Evolutionary conservation across 2,329 filamentous ascomycete species (phyloP), one percentile per base, ranked within the genome.

Genomic region (Elsinoe australis): DNA sequence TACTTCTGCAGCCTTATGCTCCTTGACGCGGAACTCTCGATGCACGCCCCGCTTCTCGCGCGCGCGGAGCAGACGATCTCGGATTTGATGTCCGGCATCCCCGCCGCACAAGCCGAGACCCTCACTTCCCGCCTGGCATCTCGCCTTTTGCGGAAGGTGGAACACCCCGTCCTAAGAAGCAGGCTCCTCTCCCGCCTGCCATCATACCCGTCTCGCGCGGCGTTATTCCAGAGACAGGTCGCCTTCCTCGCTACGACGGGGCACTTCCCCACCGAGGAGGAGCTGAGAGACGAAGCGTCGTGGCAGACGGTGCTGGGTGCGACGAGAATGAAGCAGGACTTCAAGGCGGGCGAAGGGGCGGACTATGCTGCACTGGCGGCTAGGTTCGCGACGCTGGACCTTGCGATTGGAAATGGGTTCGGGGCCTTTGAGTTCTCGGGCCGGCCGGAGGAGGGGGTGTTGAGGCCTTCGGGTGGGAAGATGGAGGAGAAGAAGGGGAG

Each of bases 311-410:
- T 53, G 12, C 49, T 38, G 14, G 32, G 21, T 1, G 12, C 9
- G 4, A 31, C 52, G 14, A 22, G 41, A 42, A 2, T 49, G 12
- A n/a, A n/a, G n/a, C 51, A 58, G 14, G 49, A 66, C 15, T 83
- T 83, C 57, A 59, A 64, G 17, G 67, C 82, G 54, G 70, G 63
- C 3, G 67, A 68, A 12, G 56, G 70, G 22, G 85, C 82, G 12
- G 68, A 95, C 64, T 95, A 85, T 64, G 69, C 71, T 12, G 72
- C 81, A 48, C 74, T 95, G 1, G 71, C 74, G 26, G 80, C 84
- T 2, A 71, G 80, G 12, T 70, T 85, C 3, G 67, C 74, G 2
- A 74, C 94, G 15, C 74, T 95, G 4, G 83, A 92, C 59, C 76
- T 87, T 31, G 82, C 79, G 12, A 71, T 95, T 45, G 85, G 87